Base-by-base conservation (phyloP, 176 grass and related monocot species). In the Saccharum spontaneum region DNA sequence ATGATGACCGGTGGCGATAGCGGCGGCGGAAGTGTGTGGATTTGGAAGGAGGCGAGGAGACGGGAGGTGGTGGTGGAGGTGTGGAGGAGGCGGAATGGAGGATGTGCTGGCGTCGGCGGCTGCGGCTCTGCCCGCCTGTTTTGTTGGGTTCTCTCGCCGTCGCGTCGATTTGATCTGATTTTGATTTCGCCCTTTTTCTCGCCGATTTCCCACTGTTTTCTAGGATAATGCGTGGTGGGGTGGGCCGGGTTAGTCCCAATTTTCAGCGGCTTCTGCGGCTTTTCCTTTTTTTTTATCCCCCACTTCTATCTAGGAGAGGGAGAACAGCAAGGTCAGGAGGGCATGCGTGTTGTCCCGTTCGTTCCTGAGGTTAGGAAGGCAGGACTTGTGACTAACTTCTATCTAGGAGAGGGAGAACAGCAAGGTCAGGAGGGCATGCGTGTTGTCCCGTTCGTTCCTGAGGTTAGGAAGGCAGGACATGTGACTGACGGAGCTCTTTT, bases 31-130 rank as follows among this genome's bases (percentile, higher is more conserved):
- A n/a, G 81, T 33, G 39, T 31, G 67, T 12, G 40, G 71, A 68
- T 61, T 62, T 69, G 22, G 60, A 71, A n/a, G 40, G 39, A n/a
- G 36, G 11, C 41, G 60, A 59, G 11, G 79, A 60, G 76, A 75
- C 59, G 76, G 66, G 82, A 13, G 10, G 79, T 26, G 57, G 18
- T 18, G 49, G 49, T 52, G 54, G 54, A 10, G 59, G 24, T 15
- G 24, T 33, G 24, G 67, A 43, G 40, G 20, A 36, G 77, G 60
- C 24, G 23, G 26, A 45, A 61, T 26, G 49, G 77, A 20, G 67
- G 87, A 85, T 73, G 83, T 61, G 80, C 69, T 87, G 78, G 77
- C 87, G 80, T 87, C 84, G 85, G 80, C 75, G 69, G 78, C 71
- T 72, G 80, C 80, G 61, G 65, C 71, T 54, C 75, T 33, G 48